Evolutionary conservation across 371 early-diverging fungal species (phyloP).

Genomic region (Apophysomyces elegans): DNA sequence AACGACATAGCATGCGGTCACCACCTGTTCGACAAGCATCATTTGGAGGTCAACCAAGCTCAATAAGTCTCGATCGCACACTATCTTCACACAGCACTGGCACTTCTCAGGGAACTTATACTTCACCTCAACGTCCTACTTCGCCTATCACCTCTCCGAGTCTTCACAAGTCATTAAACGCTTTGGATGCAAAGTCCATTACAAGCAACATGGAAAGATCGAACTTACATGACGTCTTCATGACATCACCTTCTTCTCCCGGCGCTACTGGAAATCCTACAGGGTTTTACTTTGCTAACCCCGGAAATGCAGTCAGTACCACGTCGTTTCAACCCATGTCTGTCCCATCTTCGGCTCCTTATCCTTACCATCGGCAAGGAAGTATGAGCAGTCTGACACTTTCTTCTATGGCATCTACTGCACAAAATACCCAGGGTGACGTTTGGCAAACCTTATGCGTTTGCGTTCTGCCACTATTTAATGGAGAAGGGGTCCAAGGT

Average conservation of each 20-base stretch:
- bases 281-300: slow-evolving; percentile 25
- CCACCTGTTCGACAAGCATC: slow-evolving; percentile 22
- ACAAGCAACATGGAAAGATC: slow-evolving; percentile 60
- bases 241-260: slow-evolving; percentile 42
- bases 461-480: slow-evolving; percentile 82
- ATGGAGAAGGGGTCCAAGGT: slow-evolving; percentile 84
- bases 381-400: slow-evolving; percentile 36
- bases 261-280: slow-evolving; percentile 17
- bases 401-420: slow-evolving; percentile 6
- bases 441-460: slow-evolving; percentile 79
- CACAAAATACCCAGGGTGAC: slow-evolving; percentile 50
- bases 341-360: slow-evolving; percentile 16
- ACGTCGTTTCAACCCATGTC: slow-evolving; percentile 27
- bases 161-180: slow-evolving; percentile 57
- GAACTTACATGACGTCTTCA: slow-evolving; percentile 33
- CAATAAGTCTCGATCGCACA: slow-evolving; percentile 34
- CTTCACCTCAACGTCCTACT: slow-evolving; percentile 41
- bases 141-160: slow-evolving; percentile 44
- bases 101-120: slow-evolving; percentile 11
- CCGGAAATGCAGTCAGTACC: slow-evolving; percentile 1
- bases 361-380: slow-evolving; percentile 39
- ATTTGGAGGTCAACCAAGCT: slow-evolving; percentile 18
- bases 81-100: slow-evolving; percentile 23
- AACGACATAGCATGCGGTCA: slow-evolving; percentile 37
- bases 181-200: slow-evolving; percentile 68